Conservation (phyloP, 2,329 filamentous ascomycete genomes). For the Fusarium annulatum region DNA sequence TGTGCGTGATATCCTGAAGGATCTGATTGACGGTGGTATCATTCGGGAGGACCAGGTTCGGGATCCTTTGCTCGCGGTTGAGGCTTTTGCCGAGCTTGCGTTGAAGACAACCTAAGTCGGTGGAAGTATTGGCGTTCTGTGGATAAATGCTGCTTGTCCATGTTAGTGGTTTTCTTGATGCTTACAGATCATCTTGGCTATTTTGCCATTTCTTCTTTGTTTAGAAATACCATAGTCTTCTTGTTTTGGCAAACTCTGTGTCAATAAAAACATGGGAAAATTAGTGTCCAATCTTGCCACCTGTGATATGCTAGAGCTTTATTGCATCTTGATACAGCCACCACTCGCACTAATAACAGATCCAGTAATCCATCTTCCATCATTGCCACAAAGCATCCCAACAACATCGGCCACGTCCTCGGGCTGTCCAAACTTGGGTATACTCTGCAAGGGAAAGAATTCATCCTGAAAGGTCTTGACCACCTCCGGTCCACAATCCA, state of each 20-base stretch:
- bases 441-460: slow-evolving; percentile 49
- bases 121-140: background rate
- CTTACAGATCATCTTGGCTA: background rate
- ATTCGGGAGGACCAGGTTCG: background rate
- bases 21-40: background rate
- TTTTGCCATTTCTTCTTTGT: background rate
- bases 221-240: background rate
- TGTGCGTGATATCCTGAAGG: background rate
- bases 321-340: slow-evolving; percentile 50
- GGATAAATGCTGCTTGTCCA: background rate
- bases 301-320: background rate
- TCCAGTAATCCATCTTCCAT: slow-evolving; percentile 52
- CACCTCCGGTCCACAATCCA: slow-evolving; percentile 47
- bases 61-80: background rate
- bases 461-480: slow-evolving; percentile 48
- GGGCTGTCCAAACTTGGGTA: slow-evolving; percentile 48
- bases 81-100: background rate
- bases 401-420: slow-evolving; percentile 52
- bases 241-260: accelerated
- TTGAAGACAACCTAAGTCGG: accelerated
- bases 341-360: slow-evolving; percentile 51
- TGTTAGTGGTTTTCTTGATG: accelerated
- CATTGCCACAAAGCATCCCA: slow-evolving; percentile 48
- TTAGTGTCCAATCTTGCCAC: accelerated
- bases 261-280: background rate